Conservation (phyloP, 2,329 filamentous ascomycete genomes). For the Cladosporium oxysporum region DNA sequence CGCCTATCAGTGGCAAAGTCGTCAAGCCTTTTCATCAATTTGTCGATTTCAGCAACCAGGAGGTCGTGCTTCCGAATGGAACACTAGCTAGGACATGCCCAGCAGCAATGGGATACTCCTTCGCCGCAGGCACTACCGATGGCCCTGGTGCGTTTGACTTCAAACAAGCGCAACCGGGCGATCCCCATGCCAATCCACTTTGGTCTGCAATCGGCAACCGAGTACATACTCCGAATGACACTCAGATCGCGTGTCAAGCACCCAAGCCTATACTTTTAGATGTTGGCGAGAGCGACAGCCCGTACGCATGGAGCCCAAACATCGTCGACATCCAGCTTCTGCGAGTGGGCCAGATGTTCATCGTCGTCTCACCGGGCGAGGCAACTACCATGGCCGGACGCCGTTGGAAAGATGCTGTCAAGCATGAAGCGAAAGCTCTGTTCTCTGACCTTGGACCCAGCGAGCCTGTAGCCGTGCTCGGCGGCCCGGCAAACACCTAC, state of each 20-base stretch:
- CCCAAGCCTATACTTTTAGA: constrained; percentile 86
- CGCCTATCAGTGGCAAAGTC: constrained; percentile 60
- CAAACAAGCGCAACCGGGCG: constrained; percentile 77
- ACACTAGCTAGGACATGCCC: constrained; percentile 73
- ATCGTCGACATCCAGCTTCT: constrained; percentile 86
- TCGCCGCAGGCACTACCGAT: constrained; percentile 89
- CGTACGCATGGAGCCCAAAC: constrained; percentile 88
- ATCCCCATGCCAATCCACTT: constrained; percentile 73
- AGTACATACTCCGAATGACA: constrained; percentile 67
- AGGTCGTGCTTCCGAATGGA: constrained; percentile 73
- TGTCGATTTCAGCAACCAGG: constrained; percentile 75
- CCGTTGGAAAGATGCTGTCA: constrained; percentile 76
- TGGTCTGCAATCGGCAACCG: constrained; percentile 76
- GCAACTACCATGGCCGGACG: constrained; percentile 90
- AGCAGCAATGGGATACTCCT: constrained; percentile 86
- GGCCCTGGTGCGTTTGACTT: constrained; percentile 92
- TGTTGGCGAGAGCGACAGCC: constrained; percentile 74
- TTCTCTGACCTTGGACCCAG: constrained; percentile 24
- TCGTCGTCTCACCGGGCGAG: constrained; percentile 83
- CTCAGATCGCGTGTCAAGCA: constrained; percentile 74
- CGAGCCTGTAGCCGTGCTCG: constrained; percentile 75
- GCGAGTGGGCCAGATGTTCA: constrained; percentile 79
- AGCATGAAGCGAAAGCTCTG: constrained; percentile 46
- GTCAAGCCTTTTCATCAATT: constrained; percentile 86
- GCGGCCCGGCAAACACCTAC: constrained; percentile 88